These are phyloP conservation scores for Nothophaeocryptopus gaeumannii DNA, from an alignment of 2,329 filamentous ascomycete genomes.

Conservation along the genomic window DNA sequence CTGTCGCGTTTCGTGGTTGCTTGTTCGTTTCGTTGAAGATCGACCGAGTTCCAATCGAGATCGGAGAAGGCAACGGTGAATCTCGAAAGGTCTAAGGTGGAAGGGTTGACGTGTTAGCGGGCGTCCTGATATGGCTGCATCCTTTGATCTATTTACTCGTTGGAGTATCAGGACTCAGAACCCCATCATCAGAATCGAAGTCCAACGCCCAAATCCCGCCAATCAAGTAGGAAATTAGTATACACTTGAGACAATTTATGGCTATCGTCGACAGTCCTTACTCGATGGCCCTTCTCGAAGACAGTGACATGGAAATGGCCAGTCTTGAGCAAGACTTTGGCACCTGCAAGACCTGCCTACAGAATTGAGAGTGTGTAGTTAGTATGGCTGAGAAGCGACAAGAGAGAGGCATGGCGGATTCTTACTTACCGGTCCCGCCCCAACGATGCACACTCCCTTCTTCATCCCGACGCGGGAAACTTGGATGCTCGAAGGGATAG, in stretches of 20 bases:
- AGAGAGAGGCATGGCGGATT: no score
- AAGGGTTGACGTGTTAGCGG: no score
- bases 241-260: no score
- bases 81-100: conserved; percentile 59
- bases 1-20: conserved; percentile 1
- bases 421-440: conserved; percentile 41
- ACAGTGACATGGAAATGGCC: conserved; percentile 64
- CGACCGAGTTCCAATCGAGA: conserved; percentile 62
- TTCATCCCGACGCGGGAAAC: conserved; percentile 2
- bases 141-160: conserved; percentile 43
- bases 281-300: conserved; percentile 62
- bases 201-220: no score
- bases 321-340: conserved; percentile 66
- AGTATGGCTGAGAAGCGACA: no score
- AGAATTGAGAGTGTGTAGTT: no score
- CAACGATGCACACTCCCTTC: conserved; percentile 41
- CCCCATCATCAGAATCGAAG: conserved; percentile 42
- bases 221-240: no score
- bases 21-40: conserved; percentile 25
- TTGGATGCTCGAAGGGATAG: no score
- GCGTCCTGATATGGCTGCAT: no score
- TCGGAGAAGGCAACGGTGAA: conserved; percentile 67
- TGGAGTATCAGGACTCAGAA: conserved; percentile 58
- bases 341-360: conserved; percentile 40
- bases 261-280: conserved; percentile 28